Conservation (phyloP, 306 rosid species). For the Prunus davidiana region DNA sequence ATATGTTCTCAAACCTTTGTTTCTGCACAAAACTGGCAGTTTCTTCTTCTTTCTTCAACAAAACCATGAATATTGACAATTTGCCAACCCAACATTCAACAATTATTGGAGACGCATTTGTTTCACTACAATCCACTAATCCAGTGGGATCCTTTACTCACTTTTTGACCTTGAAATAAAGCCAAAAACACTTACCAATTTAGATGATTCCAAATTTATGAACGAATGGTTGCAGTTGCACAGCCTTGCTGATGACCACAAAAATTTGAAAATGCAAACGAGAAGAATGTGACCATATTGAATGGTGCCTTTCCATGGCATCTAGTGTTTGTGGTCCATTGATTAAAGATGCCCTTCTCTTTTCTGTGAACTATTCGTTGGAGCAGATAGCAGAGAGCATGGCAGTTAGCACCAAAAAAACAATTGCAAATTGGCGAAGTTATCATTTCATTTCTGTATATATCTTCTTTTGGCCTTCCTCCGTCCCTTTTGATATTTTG, state of each 20-base stretch:
- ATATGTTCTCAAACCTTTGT: background rate
- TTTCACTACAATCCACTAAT: constrained; percentile 4
- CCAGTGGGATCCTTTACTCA: constrained; percentile 7
- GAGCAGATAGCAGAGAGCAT: background rate
- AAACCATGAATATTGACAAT: background rate
- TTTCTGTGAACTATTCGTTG: constrained; percentile 12
- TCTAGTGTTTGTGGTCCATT: constrained; percentile 27
- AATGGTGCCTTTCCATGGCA: constrained; percentile 25
- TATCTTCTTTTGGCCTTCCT: background rate
- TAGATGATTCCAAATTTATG: constrained; percentile 24
- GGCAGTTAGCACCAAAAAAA: background rate
- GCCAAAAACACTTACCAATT: background rate
- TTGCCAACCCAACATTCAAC: background rate
- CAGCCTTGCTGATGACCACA: background rate
- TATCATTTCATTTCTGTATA: background rate
- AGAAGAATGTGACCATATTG: constrained; percentile 27
- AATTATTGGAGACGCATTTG: background rate
- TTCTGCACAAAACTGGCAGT: background rate
- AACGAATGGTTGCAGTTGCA: constrained; percentile 7
- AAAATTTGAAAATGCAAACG: background rate
- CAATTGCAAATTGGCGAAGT: too few species aligned
- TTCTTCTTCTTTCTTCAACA: background rate
- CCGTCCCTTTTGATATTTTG: constrained; percentile 10
- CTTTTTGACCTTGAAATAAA: constrained; percentile 15
- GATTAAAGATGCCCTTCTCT: constrained; percentile 24